Base-by-base conservation (phyloP, 169 alveolate genomes). In the Plasmodium gallinaceum region DNA sequence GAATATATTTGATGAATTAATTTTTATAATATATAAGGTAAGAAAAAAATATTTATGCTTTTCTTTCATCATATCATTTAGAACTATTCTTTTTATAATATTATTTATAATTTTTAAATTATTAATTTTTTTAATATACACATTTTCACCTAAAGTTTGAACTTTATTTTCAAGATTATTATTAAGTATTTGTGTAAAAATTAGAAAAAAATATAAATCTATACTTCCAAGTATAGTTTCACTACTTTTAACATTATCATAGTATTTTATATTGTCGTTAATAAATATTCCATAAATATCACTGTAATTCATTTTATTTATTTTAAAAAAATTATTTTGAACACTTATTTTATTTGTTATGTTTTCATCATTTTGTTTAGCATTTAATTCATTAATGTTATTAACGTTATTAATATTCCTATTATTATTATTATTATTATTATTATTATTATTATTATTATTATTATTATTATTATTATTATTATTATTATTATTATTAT, bases 121-220 rank as follows among this genome's bases (percentile, higher is more conserved):
- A 54, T 83, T 46, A 54, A 83, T 83, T 61, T 61, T 66, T 68
- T 66, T 83, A 43, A 62, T 68, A 48, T 66, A 83, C 7, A 83
- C 20, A 83, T 83, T 83, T 83, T 83, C 85, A 5, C 91, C 91
- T 71, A 83, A 54, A 5, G 68, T 72, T 54, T 58, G 71, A 18
- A 83, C 91, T 4, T 68, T 51, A 57, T 62, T 83, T 26, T 83
- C 91, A 24, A 83, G 48, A 61, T 83, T 83, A 32, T 83, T 83
- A 68, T 83, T 83, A 12, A 83, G 52, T 18, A 83, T 83, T 83
- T 83, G 91, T 20, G 91, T 66, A 51, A 83, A 83, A 6, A 83
- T 18, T 18, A 83, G 70, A 57, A 83, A 83, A 60, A 32, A 83
- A 42, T 83, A 83, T 24, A 83, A 68, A 52, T 83, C 91, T 24